Base-by-base conservation (phyloP, 2,329 filamentous ascomycete genomes). In the Penicillium sp. region DNA sequence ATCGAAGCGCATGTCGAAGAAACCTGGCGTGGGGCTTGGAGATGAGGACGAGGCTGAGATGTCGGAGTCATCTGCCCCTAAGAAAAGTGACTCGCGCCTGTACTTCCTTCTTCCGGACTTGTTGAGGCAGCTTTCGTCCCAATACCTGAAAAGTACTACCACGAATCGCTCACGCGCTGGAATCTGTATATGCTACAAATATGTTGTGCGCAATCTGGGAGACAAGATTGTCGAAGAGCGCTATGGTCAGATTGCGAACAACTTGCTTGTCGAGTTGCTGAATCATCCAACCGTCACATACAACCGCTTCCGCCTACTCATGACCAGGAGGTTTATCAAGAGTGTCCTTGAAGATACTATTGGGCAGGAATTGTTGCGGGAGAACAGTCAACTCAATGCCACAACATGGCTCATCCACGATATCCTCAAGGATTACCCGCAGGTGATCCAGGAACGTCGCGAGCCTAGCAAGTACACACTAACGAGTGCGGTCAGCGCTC, bases 371-470 rank as follows among this genome's bases (percentile, higher is more conserved):
- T 89, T 97, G 66, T 81, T 99, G 2, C 92, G 92, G 13, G 93
- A 99, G 74, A 91, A 90, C 15, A 93, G 92, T 8, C 93, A 97
- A 70, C 81, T 93, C 58, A 87, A 89, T 65, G 92, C 91, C 29
- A 90, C 91, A 7, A 91, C 87, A 67, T 85, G 86, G 60, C 77
- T 99, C 53, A 86, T 97, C 69, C 96, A 96, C 71, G 88, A 91
- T 57, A 82, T 97, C 45, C 81, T 99, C 49, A 97, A 96, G 72
- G 94, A 97, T 72, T 97, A 96, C 66, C 93, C 94, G 0, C 91
- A 96, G 72, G 88, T 89, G 6, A 78, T 96, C 48, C 90, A 93
- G 66, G 93, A 97, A 73, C 86, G 90, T 41, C 86, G 89, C 1
- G 93, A 97, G 72, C 94, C 94, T 7, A 88, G 86, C 48, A 99